These are phyloP conservation scores for apple (Malus domestica) DNA, from an alignment of 306 rosid genomes.

Conservation along the genomic window ASM211411v1 NC_041799.1:12323001-12323500, in stretches of 20 bases:
- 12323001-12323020: no score
- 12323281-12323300: not conserved
- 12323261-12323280: not conserved
- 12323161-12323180: not conserved
- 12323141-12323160: not conserved
- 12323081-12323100: no score
- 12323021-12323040: no score
- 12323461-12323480: not conserved
- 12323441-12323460: not conserved
- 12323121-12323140: not conserved
- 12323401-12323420: not conserved
- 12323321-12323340: not conserved
- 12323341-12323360: conserved; percentile 6
- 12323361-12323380: not conserved
- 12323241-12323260: not conserved
- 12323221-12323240: not conserved
- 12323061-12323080: no score
- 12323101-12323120: no score
- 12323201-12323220: not conserved
- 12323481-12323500: not conserved
- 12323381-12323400: not conserved
- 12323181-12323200: not conserved
- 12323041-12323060: no score
- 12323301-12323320: no score
- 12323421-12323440: not conserved